Conservation (phyloP, 495 filamentous ascomycete species). For the Tuber magnatum region DNA sequence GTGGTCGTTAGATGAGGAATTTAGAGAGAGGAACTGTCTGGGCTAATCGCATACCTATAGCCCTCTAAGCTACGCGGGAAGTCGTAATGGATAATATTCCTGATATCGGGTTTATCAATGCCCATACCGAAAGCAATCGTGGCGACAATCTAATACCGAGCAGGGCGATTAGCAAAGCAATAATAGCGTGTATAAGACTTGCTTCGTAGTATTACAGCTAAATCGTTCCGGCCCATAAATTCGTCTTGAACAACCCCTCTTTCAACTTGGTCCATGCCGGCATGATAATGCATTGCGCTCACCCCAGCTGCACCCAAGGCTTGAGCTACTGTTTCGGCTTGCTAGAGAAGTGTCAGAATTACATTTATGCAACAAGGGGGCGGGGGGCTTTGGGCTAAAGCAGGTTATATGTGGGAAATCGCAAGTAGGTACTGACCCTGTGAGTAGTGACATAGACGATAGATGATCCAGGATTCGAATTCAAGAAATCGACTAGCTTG, state of each 20-base stretch:
- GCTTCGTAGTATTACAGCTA: conserved; percentile 40
- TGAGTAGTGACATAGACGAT: conserved; percentile 55
- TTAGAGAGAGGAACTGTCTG: background rate
- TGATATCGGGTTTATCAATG: conserved; percentile 54
- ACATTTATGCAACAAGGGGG: background rate
- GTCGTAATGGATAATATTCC: conserved; percentile 54
- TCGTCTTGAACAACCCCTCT: conserved; percentile 48
- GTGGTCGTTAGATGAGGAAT: background rate
- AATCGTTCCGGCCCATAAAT: conserved; percentile 48
- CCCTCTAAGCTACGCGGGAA: conserved; percentile 52
- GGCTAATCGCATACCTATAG: conserved; percentile 40
- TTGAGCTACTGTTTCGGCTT: conserved; percentile 46
- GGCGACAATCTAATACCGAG: conserved; percentile 45
- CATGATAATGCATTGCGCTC: conserved; percentile 49
- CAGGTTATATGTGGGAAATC: background rate
- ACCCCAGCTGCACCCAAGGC: conserved; percentile 43
- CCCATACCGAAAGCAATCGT: conserved; percentile 60
- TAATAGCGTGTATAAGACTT: background rate
- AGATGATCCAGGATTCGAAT: conserved; percentile 48
- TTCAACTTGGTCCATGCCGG: conserved; percentile 46
- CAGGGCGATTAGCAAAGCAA: background rate
- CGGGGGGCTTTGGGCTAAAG: background rate
- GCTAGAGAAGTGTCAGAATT: conserved; percentile 30
- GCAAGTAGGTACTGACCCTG: conserved; percentile 12
- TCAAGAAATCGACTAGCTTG: conserved; percentile 47